Evolutionary conservation across 352 stramenopile genomes (phyloP).

Genomic region (Aphanomyces stellatus): DNA sequence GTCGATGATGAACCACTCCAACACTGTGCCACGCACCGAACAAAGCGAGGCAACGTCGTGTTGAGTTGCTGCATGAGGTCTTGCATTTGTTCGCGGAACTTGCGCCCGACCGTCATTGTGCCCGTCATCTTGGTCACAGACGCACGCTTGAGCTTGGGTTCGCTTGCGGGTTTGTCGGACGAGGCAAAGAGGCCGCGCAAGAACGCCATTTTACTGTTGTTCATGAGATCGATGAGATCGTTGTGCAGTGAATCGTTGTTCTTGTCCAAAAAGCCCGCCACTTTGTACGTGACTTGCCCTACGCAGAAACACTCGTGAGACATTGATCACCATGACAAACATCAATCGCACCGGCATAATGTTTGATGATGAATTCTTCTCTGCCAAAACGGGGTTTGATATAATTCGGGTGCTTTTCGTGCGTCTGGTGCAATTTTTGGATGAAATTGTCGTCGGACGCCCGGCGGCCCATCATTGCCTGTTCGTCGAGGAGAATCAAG

Average conservation of each 20-base stretch:
- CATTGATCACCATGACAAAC: neutral
- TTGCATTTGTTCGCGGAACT: constrained; percentile 86
- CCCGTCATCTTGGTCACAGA: constrained; percentile 85
- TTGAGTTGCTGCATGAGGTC: constrained; percentile 81
- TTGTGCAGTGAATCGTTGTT: constrained; percentile 96
- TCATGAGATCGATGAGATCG: constrained; percentile 81
- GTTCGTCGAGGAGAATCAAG: constrained; percentile 92
- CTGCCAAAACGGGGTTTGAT: constrained; percentile 80
- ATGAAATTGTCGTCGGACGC: constrained; percentile 89
- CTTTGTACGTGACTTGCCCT: constrained; percentile 92
- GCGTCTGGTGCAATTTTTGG: constrained; percentile 86
- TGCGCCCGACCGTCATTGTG: constrained; percentile 83
- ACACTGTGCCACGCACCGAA: constrained; percentile 30
- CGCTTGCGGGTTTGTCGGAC: constrained; percentile 27
- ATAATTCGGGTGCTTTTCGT: constrained; percentile 69
- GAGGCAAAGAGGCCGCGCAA: constrained; percentile 62
- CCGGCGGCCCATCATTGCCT: constrained; percentile 87
- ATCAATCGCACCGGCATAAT: constrained; percentile 93
- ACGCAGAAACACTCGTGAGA: neutral
- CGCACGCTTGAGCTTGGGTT: constrained; percentile 33
- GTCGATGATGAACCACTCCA: neutral
- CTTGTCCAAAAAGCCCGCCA: constrained; percentile 95
- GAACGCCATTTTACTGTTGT: constrained; percentile 75
- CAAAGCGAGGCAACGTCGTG: constrained; percentile 77
- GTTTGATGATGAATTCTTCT: constrained; percentile 94